Conservation (phyloP, 2,329 filamentous ascomycete species). For the Arthrinium puccinioides region DNA sequence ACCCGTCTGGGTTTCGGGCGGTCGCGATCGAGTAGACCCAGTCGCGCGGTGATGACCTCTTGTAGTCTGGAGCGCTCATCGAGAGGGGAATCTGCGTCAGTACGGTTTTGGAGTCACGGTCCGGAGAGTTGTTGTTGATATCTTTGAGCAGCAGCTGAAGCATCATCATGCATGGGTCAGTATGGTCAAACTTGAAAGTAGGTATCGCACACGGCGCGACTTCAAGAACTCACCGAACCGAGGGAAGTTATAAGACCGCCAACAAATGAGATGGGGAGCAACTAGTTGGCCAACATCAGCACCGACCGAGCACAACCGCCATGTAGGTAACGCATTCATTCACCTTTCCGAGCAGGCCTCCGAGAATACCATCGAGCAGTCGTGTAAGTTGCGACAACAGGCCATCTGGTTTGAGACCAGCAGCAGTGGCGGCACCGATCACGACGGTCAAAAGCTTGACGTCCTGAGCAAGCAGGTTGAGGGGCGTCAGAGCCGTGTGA, state of each 20-base stretch:
- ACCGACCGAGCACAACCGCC: no score
- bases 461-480: slow-evolving; percentile 38
- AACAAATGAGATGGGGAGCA: background rate
- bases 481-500: slow-evolving; percentile 35
- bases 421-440: slow-evolving; percentile 35
- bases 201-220: no score
- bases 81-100: slow-evolving; percentile 42
- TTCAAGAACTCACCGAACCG: slow-evolving; percentile 34
- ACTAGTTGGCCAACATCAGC: no score
- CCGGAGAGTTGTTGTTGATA: slow-evolving; percentile 1
- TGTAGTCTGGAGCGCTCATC: slow-evolving; percentile 26
- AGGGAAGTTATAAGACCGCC: slow-evolving; percentile 21
- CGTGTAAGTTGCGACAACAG: slow-evolving; percentile 20
- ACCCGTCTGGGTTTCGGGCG: slow-evolving; percentile 37
- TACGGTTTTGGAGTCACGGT: background rate
- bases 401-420: slow-evolving; percentile 18
- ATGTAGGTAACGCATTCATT: no score
- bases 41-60: slow-evolving; percentile 40
- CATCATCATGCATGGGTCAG: no score
- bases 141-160: background rate
- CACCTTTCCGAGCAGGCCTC: slow-evolving; percentile 11
- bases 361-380: slow-evolving; percentile 21
- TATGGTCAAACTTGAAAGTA: no score
- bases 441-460: slow-evolving; percentile 38
- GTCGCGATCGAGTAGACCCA: slow-evolving; percentile 41